Evolutionary conservation across 345 rosid species (phyloP).

Genomic region (Tarenaya hassleriana): DNA sequence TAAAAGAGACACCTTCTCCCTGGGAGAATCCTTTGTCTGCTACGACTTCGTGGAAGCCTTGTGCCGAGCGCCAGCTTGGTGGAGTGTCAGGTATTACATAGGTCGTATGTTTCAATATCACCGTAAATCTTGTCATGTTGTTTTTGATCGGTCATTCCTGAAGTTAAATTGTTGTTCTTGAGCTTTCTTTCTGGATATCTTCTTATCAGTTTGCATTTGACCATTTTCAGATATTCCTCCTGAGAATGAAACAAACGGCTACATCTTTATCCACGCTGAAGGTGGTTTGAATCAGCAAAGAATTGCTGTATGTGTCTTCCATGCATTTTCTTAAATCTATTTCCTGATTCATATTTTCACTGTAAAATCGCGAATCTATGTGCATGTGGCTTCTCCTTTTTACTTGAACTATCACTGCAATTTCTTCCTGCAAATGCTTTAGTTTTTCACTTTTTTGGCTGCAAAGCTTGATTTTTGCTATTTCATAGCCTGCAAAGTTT

Average conservation of each 20-base stretch:
- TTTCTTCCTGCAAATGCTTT: neutral
- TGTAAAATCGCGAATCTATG: neutral
- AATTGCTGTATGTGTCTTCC: conserved; percentile 67
- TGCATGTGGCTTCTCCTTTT: neutral
- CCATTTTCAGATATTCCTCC: conserved; percentile 67
- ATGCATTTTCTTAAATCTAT: conserved; percentile 4
- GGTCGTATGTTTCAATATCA: neutral
- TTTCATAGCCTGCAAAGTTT: conserved; percentile 5
- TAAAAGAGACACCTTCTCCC: conserved; percentile 85
- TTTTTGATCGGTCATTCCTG: conserved; percentile 3
- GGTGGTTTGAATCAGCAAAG: conserved; percentile 99
- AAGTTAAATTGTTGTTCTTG: neutral
- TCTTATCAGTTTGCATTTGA: conserved; percentile 10
- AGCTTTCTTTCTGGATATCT: conserved; percentile 7
- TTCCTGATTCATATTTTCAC: neutral
- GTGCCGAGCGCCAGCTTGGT: conserved; percentile 82
- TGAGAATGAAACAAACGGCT: conserved; percentile 92
- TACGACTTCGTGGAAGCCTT: conserved; percentile 98
- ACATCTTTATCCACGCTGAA: conserved; percentile 96
- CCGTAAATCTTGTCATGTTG: neutral
- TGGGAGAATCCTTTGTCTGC: conserved; percentile 97
- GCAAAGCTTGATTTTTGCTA: conserved; percentile 1
- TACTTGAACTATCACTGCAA: neutral
- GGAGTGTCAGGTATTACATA: conserved; percentile 60
- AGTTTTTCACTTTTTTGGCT: neutral